These are phyloP conservation scores for Wallemia ichthyophaga DNA, from an alignment of 1,284 basidiomycete genomes.

Conservation along the genomic window DNA sequence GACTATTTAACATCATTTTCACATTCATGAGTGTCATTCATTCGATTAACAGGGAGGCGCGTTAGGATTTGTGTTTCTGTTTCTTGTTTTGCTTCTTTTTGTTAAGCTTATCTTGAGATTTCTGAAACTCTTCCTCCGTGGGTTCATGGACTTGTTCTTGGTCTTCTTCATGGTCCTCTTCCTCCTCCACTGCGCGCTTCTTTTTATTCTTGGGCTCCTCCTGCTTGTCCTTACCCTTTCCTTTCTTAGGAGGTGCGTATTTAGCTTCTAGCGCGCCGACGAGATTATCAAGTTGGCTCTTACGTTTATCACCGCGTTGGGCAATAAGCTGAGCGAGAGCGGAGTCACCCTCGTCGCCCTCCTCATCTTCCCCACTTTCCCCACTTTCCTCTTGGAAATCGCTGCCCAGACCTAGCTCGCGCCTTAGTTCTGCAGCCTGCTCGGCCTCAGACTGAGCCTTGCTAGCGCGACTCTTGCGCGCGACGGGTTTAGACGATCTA, in stretches of 20 bases:
- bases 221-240: constrained; percentile 11
- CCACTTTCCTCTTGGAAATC: constrained; percentile 29
- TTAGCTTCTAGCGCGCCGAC: constrained; percentile 28
- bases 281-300: constrained; percentile 39
- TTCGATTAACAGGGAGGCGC: too few relatives aligned
- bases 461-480: constrained; percentile 36
- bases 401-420: constrained; percentile 73
- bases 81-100: not conserved
- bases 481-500: constrained; percentile 31
- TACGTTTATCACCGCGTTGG: constrained; percentile 33
- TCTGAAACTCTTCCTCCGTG: not conserved
- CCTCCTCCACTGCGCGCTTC: constrained; percentile 18
- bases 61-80: not conserved
- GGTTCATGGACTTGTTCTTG: constrained; percentile 10
- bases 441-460: constrained; percentile 43
- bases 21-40: too few relatives aligned
- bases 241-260: constrained; percentile 26
- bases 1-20: too few relatives aligned
- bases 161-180: constrained; percentile 14
- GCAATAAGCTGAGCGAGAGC: constrained; percentile 52
- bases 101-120: not conserved
- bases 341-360: constrained; percentile 25
- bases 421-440: constrained; percentile 59
- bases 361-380: constrained; percentile 17
- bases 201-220: constrained; percentile 11